Evolutionary conservation across 768 basidiomycete species (phyloP).

Genomic region (Agrocybe pediades): DNA sequence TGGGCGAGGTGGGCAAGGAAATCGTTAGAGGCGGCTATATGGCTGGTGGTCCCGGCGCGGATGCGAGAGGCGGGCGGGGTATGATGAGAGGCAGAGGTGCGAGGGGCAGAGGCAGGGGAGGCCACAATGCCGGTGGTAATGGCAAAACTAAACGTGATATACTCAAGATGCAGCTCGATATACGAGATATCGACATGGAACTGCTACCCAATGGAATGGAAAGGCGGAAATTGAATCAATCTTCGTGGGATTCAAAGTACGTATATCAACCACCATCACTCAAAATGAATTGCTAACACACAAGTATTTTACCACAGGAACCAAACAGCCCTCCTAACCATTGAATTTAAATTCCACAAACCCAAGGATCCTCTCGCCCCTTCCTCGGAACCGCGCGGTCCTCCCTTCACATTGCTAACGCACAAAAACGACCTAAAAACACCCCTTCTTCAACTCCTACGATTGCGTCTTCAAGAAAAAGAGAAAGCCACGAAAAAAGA

Average conservation of each 20-base stretch:
- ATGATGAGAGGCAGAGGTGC: constrained; percentile 20
- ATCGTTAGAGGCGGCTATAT: constrained; percentile 64
- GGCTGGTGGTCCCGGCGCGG: constrained; percentile 25
- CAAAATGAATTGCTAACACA: constrained; percentile 2
- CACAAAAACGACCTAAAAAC: constrained; percentile 60
- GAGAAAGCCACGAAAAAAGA: constrained; percentile 44
- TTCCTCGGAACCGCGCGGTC: constrained; percentile 32
- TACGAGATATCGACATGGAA: constrained; percentile 72
- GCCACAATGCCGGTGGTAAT: constrained; percentile 16
- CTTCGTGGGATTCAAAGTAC: constrained; percentile 81
- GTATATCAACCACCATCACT: constrained; percentile 24
- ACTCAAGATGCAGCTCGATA: constrained; percentile 68
- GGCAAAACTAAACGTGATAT: constrained; percentile 63
- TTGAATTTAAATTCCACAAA: constrained; percentile 71
- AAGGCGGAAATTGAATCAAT: constrained; percentile 74
- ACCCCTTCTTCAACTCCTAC: constrained; percentile 53
- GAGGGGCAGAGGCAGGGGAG: constrained; percentile 33
- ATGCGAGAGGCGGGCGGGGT: constrained; percentile 28
- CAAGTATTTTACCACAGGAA: constrained; percentile 43
- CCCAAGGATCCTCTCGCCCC: constrained; percentile 46
- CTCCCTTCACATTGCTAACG: constrained; percentile 56
- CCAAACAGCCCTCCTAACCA: constrained; percentile 66
- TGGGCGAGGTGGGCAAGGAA: constrained; percentile 73
- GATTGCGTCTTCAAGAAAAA: constrained; percentile 45
- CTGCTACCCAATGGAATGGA: constrained; percentile 85